Conservation (phyloP, 495 filamentous ascomycete genomes). For the Barbatosphaeria neglecta region DNA sequence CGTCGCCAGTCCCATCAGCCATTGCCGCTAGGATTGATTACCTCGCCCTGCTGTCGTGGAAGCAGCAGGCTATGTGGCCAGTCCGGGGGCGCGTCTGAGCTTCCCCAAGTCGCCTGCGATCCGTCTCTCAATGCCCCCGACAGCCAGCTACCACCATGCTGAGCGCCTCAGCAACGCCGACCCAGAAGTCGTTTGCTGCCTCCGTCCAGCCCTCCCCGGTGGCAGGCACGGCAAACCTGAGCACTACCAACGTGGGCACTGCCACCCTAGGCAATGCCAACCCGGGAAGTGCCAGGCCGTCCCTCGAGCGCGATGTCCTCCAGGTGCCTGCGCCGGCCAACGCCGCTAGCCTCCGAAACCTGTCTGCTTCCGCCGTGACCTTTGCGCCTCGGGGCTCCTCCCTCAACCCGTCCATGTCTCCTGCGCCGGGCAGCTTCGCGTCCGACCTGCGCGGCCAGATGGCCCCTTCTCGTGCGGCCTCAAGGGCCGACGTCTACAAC, state of each 20-base stretch:
- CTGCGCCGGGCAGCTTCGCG: conserved; percentile 84
- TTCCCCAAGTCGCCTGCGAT: too few relatives aligned
- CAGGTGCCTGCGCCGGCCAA: conserved; percentile 22
- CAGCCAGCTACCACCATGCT: conserved; percentile 49
- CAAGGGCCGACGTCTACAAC: conserved; percentile 52
- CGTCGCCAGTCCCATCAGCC: too few relatives aligned
- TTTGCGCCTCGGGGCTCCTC: conserved; percentile 54
- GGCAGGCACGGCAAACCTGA: conserved; percentile 26
- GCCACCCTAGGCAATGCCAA: too few relatives aligned
- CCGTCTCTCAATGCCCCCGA: too few relatives aligned
- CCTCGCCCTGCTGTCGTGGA: too few relatives aligned
- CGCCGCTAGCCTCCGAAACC: conserved; percentile 41
- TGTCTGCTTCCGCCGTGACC: conserved; percentile 49
- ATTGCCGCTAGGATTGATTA: too few relatives aligned
- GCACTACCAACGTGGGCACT: too few relatives aligned
- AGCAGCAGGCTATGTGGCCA: too few relatives aligned
- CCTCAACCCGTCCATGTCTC: conserved; percentile 52
- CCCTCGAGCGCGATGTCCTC: conserved; percentile 43
- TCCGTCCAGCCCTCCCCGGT: conserved; percentile 48
- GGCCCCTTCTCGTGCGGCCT: conserved; percentile 53
- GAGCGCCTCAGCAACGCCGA: conserved; percentile 56
- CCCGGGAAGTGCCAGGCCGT: conserved; percentile 28
- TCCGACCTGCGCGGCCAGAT: conserved; percentile 72
- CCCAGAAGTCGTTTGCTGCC: conserved; percentile 55
- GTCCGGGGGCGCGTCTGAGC: too few relatives aligned